A percentile compares a stretch with the other conserved stretches of the same genome.
Evolutionary conservation across 148 eudicot species (phyloP).

Genomic region (Polygonum aviculare): DNA sequence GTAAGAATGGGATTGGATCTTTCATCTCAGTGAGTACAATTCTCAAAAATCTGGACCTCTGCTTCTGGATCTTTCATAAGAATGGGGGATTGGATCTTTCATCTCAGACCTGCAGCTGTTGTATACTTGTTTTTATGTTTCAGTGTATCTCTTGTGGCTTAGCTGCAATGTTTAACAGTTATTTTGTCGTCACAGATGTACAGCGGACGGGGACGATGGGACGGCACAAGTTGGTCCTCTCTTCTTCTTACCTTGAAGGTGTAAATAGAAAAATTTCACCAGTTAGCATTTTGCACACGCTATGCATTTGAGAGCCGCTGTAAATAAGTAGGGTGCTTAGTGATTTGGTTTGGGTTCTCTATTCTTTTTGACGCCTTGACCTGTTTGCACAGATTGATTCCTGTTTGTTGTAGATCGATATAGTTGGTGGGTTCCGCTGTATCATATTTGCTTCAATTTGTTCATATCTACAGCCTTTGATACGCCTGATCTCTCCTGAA

Average conservation of each 20-base stretch:
- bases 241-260: not conserved
- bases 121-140: not conserved
- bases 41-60: not conserved
- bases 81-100: too few relatives aligned
- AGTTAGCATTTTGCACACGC: not conserved
- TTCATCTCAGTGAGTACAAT: not conserved
- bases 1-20: not conserved
- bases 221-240: not conserved
- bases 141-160: not conserved
- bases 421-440: not conserved
- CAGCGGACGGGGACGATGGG: constrained; percentile 4
- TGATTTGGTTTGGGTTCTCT: not conserved
- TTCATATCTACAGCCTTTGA: not conserved
- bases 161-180: not conserved
- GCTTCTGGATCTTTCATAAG: too few relatives aligned
- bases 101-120: not conserved
- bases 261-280: not conserved
- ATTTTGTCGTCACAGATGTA: not conserved
- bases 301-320: not conserved
- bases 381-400: constrained; percentile 2
- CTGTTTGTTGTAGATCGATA: not conserved
- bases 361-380: constrained; percentile 9
- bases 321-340: constrained; percentile 1
- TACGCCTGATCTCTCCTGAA: not conserved
- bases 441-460: constrained; percentile 5